Evolutionary conservation across 495 filamentous ascomycete species (phyloP).

Genomic region (Tuber melanosporum): DNA sequence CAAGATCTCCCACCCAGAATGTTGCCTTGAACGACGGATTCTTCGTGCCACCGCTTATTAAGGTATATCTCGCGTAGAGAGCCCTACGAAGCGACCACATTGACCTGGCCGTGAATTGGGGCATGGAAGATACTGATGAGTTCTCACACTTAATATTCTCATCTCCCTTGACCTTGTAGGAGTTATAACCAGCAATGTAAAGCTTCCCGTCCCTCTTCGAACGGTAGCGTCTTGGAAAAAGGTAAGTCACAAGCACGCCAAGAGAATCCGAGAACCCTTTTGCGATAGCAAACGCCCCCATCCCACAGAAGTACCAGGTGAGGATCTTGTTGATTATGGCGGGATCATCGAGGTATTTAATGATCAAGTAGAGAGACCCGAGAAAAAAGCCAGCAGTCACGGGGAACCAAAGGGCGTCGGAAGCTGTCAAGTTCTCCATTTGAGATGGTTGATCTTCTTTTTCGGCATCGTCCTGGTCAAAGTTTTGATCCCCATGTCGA

Average conservation of each 20-base stretch:
- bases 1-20: constrained; percentile 49
- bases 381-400: constrained; percentile 69
- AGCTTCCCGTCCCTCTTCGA: constrained; percentile 44
- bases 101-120: constrained; percentile 9
- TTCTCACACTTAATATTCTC: constrained; percentile 22
- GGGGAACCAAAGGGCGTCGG: constrained; percentile 82
- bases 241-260: constrained; percentile 56
- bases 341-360: constrained; percentile 81
- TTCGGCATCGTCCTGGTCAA: constrained; percentile 49
- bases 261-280: constrained; percentile 63
- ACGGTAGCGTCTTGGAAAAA: constrained; percentile 64
- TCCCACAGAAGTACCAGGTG: constrained; percentile 72
- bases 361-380: constrained; percentile 73
- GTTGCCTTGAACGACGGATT: constrained; percentile 35
- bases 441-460: constrained; percentile 57
- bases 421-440: constrained; percentile 69
- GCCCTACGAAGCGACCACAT: constrained; percentile 47
- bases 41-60: constrained; percentile 37
- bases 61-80: constrained; percentile 48
- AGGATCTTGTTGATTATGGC: constrained; percentile 75
- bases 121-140: constrained; percentile 33
- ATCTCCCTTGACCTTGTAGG: constrained; percentile 30
- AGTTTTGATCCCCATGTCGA: constrained; percentile 53
- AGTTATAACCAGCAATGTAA: constrained; percentile 43
- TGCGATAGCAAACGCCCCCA: constrained; percentile 68